Base-by-base conservation (phyloP, 495 filamentous ascomycete species). In the Aspergillus cristatus region DNA sequence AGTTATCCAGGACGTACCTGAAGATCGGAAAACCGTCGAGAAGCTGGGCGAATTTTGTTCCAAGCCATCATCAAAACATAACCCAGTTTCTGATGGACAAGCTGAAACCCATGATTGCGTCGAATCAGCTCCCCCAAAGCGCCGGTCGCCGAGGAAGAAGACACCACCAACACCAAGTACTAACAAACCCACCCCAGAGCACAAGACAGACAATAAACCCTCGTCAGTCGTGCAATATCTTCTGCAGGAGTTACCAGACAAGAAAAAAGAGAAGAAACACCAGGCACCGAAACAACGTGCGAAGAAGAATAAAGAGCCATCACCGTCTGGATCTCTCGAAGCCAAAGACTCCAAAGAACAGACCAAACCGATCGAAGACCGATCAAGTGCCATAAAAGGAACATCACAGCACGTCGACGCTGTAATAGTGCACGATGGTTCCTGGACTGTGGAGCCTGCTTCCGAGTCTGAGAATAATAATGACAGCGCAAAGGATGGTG, bases 401-500 rank as follows among this genome's bases (percentile, higher is more conserved):
- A 24, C 20, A 24, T 30, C 28, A 3, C 28, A 14, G 7, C 44
- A 67, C 30, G n/a, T 57, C 12, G 59, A 62, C 32, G 58, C 51
- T 16, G 38, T 66, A 31, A 50, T 40, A 26, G 38, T 45, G 8
- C 41, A 34, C 18, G 39, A 55, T 37, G 64, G 64, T 6, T 64
- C 57, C 34, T 68, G 64, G 64, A 48, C 40, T 0, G 37, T 57
- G 18, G 57, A 62, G n/a, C n/a, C n/a, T n/a, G n/a, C n/a, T n/a
- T n/a, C n/a, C n/a, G n/a, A n/a, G n/a, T n/a, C n/a, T n/a, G n/a
- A n/a, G n/a, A n/a, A n/a, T n/a, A n/a, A n/a, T n/a, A n/a, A n/a
- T n/a, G n/a, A n/a, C n/a, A n/a, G n/a, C n/a, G n/a, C n/a, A n/a
- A n/a, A n/a, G n/a, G n/a, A n/a, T n/a, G n/a, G n/a, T n/a, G n/a